Base-by-base conservation (phyloP, 176 grass and related monocot species). In the Pontederia paniculata region DNA sequence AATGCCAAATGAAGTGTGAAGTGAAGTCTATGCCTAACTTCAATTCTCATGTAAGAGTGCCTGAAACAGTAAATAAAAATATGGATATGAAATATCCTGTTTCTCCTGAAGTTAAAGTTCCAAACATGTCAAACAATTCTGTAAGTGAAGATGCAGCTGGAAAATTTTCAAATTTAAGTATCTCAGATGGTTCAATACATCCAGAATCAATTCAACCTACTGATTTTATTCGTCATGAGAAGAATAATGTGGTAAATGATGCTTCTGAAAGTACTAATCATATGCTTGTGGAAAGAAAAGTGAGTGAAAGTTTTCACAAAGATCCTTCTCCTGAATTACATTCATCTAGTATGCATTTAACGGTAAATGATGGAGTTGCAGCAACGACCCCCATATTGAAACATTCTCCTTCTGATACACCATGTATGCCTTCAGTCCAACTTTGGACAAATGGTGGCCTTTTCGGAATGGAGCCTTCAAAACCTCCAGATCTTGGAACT, bases 371-470 rank as follows among this genome's bases (percentile, higher is more conserved):
- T 14, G 62, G 72, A 44, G 50, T 44, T 44, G 28, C 52, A 23
- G 60, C 56, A 10, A 77, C 64, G 54, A 49, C 48, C 62, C 57
- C 41, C 66, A 63, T 46, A 65, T 52, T 55, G 55, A 45, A 19
- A 72, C 41, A 59, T 44, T 48, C 63, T 69, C 67, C 67, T 52
- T 17, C 56, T 69, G 63, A 63, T 63, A 78, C 71, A 62, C 23
- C 56, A 77, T 78, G 20, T 63, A 49, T 65, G 60, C 63, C 83
- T 44, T 72, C 94, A 58, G 62, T 85, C 77, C 89, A 80, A 65
- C 87, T 98, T 52, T 98, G 94, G 94, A 93, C 94, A 80, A 98
- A 98, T 80, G 94, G 86, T 62, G 80, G 87, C 17, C 87, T 98
- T 70, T 98, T 98, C 74, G 94, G 94, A 72, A 80, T 93, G 60